Evolutionary conservation across 768 basidiomycete genomes (phyloP).

Genomic region (Russula griseocarnosa): DNA sequence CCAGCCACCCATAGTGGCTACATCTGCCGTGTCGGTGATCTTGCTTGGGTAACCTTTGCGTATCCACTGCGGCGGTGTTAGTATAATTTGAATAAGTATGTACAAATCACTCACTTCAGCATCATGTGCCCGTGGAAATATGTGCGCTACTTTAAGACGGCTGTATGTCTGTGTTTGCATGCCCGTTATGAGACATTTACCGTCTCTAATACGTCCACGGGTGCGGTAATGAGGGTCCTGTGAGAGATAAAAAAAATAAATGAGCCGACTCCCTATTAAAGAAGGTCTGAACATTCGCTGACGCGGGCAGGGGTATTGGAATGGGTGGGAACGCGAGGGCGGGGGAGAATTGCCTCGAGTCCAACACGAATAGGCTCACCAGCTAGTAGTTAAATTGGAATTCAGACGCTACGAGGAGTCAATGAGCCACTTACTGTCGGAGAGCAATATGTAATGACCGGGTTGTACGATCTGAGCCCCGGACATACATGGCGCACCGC

Average conservation of each 20-base stretch:
- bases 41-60: neutral
- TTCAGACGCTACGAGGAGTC: neutral
- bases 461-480: neutral
- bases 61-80: constrained; percentile 2
- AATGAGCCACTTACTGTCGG: neutral
- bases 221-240: neutral
- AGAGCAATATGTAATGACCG: constrained; percentile 5
- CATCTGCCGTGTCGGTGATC: constrained; percentile 8
- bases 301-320: neutral
- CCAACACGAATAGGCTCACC: constrained; percentile 1
- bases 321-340: neutral
- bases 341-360: neutral
- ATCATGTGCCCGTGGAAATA: constrained; percentile 13
- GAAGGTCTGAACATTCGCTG: neutral
- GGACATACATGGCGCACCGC: neutral
- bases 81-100: neutral
- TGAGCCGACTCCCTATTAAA: neutral
- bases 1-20: neutral
- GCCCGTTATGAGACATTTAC: constrained; percentile 3
- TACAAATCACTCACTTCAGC: neutral
- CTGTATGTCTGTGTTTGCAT: constrained; percentile 1
- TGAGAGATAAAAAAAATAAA: neutral
- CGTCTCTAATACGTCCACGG: neutral
- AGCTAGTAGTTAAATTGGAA: neutral
- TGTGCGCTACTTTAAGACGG: constrained; percentile 6